Percentiles rank a stretch among this genome's conserved stretches.
Evolutionary conservation across 176 grass and related monocot genomes (phyloP).

Genomic region (Pontederia crassipes): DNA sequence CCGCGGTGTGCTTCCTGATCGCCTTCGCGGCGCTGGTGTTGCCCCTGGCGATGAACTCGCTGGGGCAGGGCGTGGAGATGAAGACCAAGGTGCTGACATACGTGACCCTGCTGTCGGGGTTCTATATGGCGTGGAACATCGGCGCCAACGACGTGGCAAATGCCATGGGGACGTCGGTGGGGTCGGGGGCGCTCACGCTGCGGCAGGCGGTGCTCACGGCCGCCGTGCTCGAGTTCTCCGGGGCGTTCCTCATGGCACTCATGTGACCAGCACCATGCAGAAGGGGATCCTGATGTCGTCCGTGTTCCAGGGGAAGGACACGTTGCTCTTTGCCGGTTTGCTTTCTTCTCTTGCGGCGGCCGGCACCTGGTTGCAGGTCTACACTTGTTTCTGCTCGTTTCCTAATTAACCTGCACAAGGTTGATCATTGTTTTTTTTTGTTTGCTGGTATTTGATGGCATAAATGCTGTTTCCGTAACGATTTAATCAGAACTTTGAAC

Average conservation of each 20-base stretch:
- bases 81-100: conserved; percentile 63
- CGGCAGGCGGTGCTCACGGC: conserved; percentile 85
- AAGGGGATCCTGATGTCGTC: conserved; percentile 85
- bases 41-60: conserved; percentile 55
- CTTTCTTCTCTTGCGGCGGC: conserved; percentile 82
- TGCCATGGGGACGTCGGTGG: conserved; percentile 97
- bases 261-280: conserved; percentile 98
- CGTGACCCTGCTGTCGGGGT: conserved; percentile 60
- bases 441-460: too few species aligned
- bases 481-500: too few species aligned
- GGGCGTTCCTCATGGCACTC: conserved; percentile 92
- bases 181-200: conserved; percentile 84
- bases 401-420: neutral
- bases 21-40: conserved; percentile 57
- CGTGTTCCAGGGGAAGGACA: conserved; percentile 78
- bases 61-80: conserved; percentile 34
- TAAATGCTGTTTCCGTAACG: too few species aligned
- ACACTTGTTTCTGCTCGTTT: neutral
- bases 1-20: conserved; percentile 50
- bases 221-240: conserved; percentile 80
- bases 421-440: too few species aligned
- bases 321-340: conserved; percentile 77
- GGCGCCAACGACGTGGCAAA: conserved; percentile 97
- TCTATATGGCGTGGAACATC: conserved; percentile 99
- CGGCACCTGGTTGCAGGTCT: conserved; percentile 94